These are phyloP conservation scores for Myriosclerotinia duriaeana DNA, from an alignment of 2,329 filamentous ascomycete species.

Conservation along the genomic window DNA sequence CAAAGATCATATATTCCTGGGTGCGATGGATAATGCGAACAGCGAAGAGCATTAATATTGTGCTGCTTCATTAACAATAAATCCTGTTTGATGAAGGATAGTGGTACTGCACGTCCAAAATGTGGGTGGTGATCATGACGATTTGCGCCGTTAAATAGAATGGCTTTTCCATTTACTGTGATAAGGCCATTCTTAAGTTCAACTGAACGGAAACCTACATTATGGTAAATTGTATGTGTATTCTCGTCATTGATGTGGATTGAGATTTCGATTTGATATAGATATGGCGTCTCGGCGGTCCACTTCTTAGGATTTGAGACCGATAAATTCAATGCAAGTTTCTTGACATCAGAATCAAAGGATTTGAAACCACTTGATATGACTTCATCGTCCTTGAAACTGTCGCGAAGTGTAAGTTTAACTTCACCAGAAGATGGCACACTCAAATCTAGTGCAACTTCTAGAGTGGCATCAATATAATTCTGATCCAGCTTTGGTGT, in stretches of 20 bases:
- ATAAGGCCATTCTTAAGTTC: constrained; percentile 61
- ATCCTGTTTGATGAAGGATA: constrained; percentile 58
- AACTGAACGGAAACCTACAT: constrained; percentile 62
- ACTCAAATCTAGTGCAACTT: constrained; percentile 20
- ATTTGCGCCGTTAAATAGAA: constrained; percentile 65
- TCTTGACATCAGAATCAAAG: not conserved
- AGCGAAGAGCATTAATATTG: constrained; percentile 70
- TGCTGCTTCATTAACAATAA: constrained; percentile 67
- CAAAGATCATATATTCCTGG: constrained; percentile 58
- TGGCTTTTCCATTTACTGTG: constrained; percentile 60
- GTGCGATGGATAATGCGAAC: constrained; percentile 67
- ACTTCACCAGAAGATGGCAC: constrained; percentile 15
- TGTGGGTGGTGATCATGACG: constrained; percentile 52
- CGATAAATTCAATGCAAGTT: constrained; percentile 16
- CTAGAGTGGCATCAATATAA: constrained; percentile 49
- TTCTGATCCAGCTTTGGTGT: constrained; percentile 52
- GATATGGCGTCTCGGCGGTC: constrained; percentile 65
- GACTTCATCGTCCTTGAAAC: constrained; percentile 6
- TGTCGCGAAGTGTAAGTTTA: constrained; percentile 25
- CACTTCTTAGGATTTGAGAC: constrained; percentile 60
- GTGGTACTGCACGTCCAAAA: constrained; percentile 52
- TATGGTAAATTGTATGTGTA: constrained; percentile 46
- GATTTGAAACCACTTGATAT: constrained; percentile 11
- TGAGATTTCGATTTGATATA: constrained; percentile 56
- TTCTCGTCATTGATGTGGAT: constrained; percentile 42